Evolutionary conservation across 352 stramenopile species (phyloP).

Genomic region (Pythium brassicae): DNA sequence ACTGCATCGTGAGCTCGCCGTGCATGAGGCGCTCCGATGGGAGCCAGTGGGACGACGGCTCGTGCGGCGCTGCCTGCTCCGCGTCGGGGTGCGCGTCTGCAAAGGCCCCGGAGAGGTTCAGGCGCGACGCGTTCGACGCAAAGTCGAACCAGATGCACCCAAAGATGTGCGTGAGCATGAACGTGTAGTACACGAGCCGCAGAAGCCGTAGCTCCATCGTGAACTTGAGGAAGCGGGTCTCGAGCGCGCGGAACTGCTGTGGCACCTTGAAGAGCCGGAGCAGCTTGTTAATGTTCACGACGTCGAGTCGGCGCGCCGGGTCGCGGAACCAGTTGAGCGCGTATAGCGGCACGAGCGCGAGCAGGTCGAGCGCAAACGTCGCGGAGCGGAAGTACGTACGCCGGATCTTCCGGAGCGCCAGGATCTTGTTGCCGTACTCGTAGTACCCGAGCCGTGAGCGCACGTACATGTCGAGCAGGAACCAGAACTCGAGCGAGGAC

Average conservation of each 20-base stretch:
- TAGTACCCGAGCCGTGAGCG: constrained; percentile 35
- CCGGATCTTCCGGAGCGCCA: constrained; percentile 30
- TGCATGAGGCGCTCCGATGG: constrained; percentile 20
- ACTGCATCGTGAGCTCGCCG: constrained; percentile 17
- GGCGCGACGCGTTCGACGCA: constrained; percentile 27
- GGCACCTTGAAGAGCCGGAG: constrained; percentile 44
- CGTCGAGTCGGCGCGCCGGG: constrained; percentile 19
- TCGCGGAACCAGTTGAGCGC: constrained; percentile 28
- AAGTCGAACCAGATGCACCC: constrained; percentile 56
- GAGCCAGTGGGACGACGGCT: constrained; percentile 40
- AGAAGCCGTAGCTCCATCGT: constrained; percentile 39
- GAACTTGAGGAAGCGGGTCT: constrained; percentile 39
- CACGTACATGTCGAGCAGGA: constrained; percentile 40
- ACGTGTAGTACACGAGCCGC: constrained; percentile 55
- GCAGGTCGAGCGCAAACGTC: constrained; percentile 33
- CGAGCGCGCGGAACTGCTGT: constrained; percentile 29
- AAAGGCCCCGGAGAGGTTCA: constrained; percentile 16
- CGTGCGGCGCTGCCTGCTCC: no score
- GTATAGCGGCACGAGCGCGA: constrained; percentile 34
- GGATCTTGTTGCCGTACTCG: constrained; percentile 53
- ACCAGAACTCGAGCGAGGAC: constrained; percentile 31
- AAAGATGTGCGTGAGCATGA: constrained; percentile 44
- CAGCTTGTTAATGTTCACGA: constrained; percentile 53
- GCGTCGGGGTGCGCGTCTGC: constrained; percentile 1
- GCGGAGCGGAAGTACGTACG: constrained; percentile 30